These are phyloP conservation scores for Polychaeton citri DNA, from an alignment of 2,329 filamentous ascomycete genomes.

Conservation along the genomic window DNA sequence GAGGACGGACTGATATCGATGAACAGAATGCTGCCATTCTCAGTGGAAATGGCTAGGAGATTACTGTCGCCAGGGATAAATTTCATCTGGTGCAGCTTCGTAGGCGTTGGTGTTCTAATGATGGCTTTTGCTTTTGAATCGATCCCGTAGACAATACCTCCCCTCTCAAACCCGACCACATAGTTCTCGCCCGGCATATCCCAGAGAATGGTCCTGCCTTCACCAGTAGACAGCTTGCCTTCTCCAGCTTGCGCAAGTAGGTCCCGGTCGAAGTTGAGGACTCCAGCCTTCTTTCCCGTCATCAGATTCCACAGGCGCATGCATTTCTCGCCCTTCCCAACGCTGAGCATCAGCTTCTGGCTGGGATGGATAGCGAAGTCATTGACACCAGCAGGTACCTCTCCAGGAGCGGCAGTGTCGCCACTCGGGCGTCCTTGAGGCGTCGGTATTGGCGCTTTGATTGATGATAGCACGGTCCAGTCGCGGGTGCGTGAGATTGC, in stretches of 20 bases:
- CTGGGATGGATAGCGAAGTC: conserved; percentile 92
- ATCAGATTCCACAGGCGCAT: conserved; percentile 96
- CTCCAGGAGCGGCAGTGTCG: conserved; percentile 73
- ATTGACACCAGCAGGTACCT: conserved; percentile 76
- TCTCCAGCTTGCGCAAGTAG: conserved; percentile 66
- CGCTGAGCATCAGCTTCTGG: conserved; percentile 91
- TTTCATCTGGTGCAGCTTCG: conserved; percentile 70
- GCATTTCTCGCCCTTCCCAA: conserved; percentile 75
- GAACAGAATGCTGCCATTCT: conserved; percentile 78
- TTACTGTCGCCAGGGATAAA: conserved; percentile 42
- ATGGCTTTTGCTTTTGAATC: conserved; percentile 71
- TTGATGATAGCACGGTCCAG: conserved; percentile 74
- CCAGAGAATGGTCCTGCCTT: conserved; percentile 75
- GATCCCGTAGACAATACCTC: conserved; percentile 73
- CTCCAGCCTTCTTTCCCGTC: conserved; percentile 88
- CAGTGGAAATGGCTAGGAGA: conserved; percentile 58
- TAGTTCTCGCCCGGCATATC: conserved; percentile 66
- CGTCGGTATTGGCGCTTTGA: conserved; percentile 81
- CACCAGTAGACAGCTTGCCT: conserved; percentile 61
- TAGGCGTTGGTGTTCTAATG: conserved; percentile 52
- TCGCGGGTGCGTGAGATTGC: conserved; percentile 78
- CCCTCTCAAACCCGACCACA: conserved; percentile 76
- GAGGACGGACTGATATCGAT: conserved; percentile 43
- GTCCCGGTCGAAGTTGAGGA: conserved; percentile 67
- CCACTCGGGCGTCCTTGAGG: conserved; percentile 68